Base-by-base conservation (phyloP, 2,329 filamentous ascomycete genomes). In the Penicillium aurantiogriseum region DNA sequence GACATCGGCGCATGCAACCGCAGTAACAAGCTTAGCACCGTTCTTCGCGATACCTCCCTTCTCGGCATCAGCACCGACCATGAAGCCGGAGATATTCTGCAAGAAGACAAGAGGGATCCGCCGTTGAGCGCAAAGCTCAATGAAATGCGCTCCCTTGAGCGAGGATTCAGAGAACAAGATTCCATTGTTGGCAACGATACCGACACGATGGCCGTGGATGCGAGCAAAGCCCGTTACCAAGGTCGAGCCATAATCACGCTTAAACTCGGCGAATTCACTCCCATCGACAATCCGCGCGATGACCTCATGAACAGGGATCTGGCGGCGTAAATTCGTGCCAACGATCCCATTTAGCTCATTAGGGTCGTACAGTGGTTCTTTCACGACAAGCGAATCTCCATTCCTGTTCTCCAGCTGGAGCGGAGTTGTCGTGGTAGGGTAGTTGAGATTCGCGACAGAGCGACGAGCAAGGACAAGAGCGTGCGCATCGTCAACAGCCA, bases 61-160 rank as follows among this genome's bases (percentile, higher is more conserved):
- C 77, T 99, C 94, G 0, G 93, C 92, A 68, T 94, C 91, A 19
- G 86, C 85, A 43, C 94, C 94, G 33, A 99, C 94, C 94, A 99
- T 99, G 83, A 99, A 99, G 43, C 94, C 94, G 6, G 88, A 88
- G 72, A 99, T 97, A 75, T 99, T 97, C 74, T 99, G 94, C 21
- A 99, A 80, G 77, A 97, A 97, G 50, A 97, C 83, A 10, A 97
- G 81, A 1, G 94, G 93, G 56, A 97, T 90, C 53, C 90, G 87
- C 56, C 94, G 88, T 76, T 97, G 92, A 31, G 89, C 84, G 79
- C 93, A 97, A 5, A 99, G 85, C 76, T 99, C 91, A 68, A 97
- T 91, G 75, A 99, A 99, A 77, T 99, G 94, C 0, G 94, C 92
- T 36, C 92, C 94, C 77, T 99, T 99, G 60, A 96, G 83, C 9